A percentile compares a stretch with the other conserved stretches of the same genome.
Evolutionary conservation across 306 rosid genomes (phyloP).

Genomic region (Castanospermum australe): DNA sequence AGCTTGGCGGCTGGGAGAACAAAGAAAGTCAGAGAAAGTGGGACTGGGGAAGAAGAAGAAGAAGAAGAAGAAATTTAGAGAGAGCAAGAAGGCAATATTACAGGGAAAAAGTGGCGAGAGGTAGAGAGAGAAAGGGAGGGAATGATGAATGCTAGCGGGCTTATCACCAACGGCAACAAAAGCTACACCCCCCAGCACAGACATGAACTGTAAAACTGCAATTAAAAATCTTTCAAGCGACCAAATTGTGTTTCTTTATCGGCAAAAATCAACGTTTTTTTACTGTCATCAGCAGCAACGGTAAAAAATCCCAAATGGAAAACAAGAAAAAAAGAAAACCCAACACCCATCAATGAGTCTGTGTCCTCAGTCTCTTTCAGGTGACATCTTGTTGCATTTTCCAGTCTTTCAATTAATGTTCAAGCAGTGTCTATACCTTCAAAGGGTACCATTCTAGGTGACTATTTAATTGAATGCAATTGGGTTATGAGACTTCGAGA

Average conservation of each 20-base stretch:
- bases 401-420: neutral
- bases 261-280: neutral
- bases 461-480: neutral
- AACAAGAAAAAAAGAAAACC: neutral
- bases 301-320: neutral
- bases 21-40: slow-evolving; percentile 28
- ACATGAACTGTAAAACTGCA: slow-evolving; percentile 43
- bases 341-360: no score
- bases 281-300: neutral
- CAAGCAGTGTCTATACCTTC: slow-evolving; percentile 1
- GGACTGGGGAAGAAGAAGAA: neutral
- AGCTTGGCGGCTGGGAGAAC: neutral
- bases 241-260: neutral
- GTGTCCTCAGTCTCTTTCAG: neutral
- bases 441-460: neutral
- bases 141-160: slow-evolving; percentile 68
- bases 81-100: slow-evolving; percentile 9
- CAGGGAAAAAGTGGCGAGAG: slow-evolving; percentile 32
- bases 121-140: slow-evolving; percentile 44
- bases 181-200: slow-evolving; percentile 31
- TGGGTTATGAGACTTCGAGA: neutral
- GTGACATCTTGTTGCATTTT: neutral
- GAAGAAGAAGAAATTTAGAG: slow-evolving; percentile 29
- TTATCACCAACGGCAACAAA: slow-evolving; percentile 62
- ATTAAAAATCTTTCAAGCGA: neutral